These are phyloP conservation scores for Lachnellula hyalina DNA, from an alignment of 2,329 filamentous ascomycete genomes.

Conservation along the genomic window DNA sequence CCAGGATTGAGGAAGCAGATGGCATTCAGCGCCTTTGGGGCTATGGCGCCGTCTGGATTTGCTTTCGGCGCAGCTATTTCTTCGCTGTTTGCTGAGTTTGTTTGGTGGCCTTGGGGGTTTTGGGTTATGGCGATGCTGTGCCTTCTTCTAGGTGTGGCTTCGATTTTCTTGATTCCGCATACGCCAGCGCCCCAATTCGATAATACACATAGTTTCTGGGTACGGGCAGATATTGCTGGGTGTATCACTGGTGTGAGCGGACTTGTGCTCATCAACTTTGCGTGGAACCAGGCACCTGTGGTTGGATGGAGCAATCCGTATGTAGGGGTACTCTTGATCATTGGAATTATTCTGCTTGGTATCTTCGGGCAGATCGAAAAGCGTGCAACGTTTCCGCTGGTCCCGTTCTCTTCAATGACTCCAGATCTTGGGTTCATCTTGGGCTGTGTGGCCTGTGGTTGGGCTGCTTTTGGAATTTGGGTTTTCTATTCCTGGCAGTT, in stretches of 20 bases:
- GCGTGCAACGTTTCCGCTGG: conserved; percentile 44
- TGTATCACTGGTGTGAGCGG: conserved; percentile 42
- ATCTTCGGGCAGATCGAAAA: conserved; percentile 51
- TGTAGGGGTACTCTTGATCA: conserved; percentile 42
- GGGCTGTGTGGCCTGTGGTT: conserved; percentile 23
- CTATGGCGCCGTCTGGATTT: conserved; percentile 41
- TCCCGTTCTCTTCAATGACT: conserved; percentile 49
- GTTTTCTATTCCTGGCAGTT: conserved; percentile 25
- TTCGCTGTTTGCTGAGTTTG: conserved; percentile 34
- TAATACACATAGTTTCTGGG: conserved; percentile 21
- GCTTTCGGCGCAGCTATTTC: conserved; percentile 38
- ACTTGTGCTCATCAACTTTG: conserved; percentile 51
- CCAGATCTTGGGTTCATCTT: conserved; percentile 45
- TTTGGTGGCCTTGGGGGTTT: conserved; percentile 49
- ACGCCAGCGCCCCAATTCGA: conserved; percentile 28
- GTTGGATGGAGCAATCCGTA: conserved; percentile 17
- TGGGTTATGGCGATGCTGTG: conserved; percentile 40
- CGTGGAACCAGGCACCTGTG: conserved; percentile 39
- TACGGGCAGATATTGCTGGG: conserved; percentile 38
- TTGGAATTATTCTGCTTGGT: conserved; percentile 49
- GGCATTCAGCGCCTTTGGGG: conserved; percentile 40
- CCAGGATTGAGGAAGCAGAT: conserved; percentile 42
- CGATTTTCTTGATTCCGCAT: conserved; percentile 36
- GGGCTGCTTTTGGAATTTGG: conserved; percentile 29
- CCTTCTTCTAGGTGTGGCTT: conserved; percentile 32